Evolutionary conservation across 2,329 filamentous ascomycete species (phyloP).

Genomic region (Trichoderma sp.): DNA sequence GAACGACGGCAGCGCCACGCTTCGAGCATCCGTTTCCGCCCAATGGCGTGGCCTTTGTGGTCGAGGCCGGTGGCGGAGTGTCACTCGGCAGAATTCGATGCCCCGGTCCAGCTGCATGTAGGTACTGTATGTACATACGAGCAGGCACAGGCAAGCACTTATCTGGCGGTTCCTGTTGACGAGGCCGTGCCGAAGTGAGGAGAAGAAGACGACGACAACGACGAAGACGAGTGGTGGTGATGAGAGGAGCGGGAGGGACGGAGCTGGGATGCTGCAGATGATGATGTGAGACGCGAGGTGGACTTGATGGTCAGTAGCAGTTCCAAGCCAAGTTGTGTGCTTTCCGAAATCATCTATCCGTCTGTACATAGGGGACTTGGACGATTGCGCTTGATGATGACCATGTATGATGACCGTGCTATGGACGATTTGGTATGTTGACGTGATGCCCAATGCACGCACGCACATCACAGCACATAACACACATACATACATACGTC

Average conservation of each 20-base stretch:
- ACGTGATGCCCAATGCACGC: slow-evolving; percentile 1
- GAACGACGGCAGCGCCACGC: slow-evolving; percentile 23
- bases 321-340: not conserved
- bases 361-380: too few relatives aligned
- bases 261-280: slow-evolving; percentile 2
- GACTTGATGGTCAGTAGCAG: not conserved
- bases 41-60: slow-evolving; percentile 14
- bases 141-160: not conserved
- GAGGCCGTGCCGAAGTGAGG: slow-evolving; percentile 19
- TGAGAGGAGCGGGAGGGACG: not conserved
- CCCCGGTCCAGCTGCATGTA: not conserved
- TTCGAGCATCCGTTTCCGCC: slow-evolving; percentile 10
- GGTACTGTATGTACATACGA: too few relatives aligned
- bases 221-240: not conserved
- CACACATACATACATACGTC: slow-evolving; percentile 11
- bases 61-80: slow-evolving; percentile 23
- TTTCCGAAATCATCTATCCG: too few relatives aligned
- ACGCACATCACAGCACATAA: too few relatives aligned
- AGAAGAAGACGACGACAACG: not conserved
- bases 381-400: not conserved
- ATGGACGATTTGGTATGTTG: not conserved
- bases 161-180: not conserved
- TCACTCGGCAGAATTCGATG: slow-evolving; percentile 27
- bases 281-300: slow-evolving; percentile 19
- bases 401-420: not conserved